phyloP scores from a whole-genome alignment of 768 basidiomycete species.

The Clavaria fumosa region DNA sequence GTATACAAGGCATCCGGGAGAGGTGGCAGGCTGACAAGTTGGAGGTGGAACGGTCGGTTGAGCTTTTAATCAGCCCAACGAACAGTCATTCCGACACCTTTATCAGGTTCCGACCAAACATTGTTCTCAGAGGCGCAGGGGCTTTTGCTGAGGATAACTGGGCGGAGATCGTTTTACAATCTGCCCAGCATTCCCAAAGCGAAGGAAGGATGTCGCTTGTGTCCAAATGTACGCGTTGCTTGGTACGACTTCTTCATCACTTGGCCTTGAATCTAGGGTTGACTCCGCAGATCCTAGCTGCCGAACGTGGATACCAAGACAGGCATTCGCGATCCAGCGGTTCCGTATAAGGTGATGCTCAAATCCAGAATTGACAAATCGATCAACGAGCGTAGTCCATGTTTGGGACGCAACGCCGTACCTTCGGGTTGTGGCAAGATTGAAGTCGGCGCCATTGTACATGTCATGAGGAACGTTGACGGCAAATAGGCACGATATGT shows the following conservation, averaged over 20 bases:
- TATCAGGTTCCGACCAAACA: slow-evolving; percentile 61
- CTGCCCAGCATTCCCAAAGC: slow-evolving; percentile 31
- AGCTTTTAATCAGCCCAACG: slow-evolving; percentile 1
- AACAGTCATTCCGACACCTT: not conserved
- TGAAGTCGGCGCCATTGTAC: slow-evolving; percentile 45
- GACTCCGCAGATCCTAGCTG: slow-evolving; percentile 28
- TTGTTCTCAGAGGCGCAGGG: slow-evolving; percentile 48
- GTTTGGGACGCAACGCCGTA: slow-evolving; percentile 54
- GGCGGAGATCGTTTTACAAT: slow-evolving; percentile 31
- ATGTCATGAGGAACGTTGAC: too few species aligned
- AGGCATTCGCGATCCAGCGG: slow-evolving; percentile 51
- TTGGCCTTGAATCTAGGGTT: slow-evolving; percentile 2
- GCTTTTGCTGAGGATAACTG: slow-evolving; percentile 63
- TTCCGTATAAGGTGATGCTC: slow-evolving; percentile 62
- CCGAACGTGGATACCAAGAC: slow-evolving; percentile 57
- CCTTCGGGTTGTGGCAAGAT: slow-evolving; percentile 34
- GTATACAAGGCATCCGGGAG: slow-evolving; percentile 31
- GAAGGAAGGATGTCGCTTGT: too few species aligned
- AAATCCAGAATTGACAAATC: slow-evolving; percentile 53
- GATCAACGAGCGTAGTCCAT: slow-evolving; percentile 31
- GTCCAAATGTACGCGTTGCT: slow-evolving; percentile 53
- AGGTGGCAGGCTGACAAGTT: slow-evolving; percentile 37
- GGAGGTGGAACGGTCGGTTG: slow-evolving; percentile 40
- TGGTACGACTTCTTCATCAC: slow-evolving; percentile 26
- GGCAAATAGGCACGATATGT: too few species aligned